Evolutionary conservation across 208 protist genomes (phyloP).

Genomic region (Trypanosoma brucei): DNA sequence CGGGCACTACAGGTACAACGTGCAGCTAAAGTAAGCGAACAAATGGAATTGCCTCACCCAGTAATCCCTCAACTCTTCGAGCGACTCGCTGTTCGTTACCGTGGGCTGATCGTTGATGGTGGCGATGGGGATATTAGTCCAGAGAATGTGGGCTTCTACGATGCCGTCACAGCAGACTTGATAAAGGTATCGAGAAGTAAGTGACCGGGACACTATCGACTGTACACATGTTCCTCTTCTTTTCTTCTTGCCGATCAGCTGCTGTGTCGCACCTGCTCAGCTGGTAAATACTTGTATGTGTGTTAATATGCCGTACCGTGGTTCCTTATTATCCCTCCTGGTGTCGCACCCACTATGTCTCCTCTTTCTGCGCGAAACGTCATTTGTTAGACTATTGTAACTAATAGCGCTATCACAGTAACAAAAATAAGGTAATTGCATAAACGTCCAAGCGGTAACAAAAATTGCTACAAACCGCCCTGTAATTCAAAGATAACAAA

Average conservation of each 20-base stretch:
- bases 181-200: conserved; percentile 51
- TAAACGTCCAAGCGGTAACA: too few species aligned
- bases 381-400: too few species aligned
- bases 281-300: too few species aligned
- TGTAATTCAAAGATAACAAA: too few species aligned
- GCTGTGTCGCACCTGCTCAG: neutral
- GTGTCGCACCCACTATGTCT: too few species aligned
- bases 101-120: conserved; percentile 29
- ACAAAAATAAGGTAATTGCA: too few species aligned
- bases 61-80: conserved; percentile 35
- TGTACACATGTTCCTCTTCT: neutral
- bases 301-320: too few species aligned
- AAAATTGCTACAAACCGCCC: too few species aligned
- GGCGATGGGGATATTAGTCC: conserved; percentile 47
- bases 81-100: conserved; percentile 6
- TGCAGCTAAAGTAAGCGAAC: conserved; percentile 54
- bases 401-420: too few species aligned
- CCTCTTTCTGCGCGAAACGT: too few species aligned
- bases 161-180: conserved; percentile 79
- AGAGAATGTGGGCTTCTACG: conserved; percentile 63
- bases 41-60: conserved; percentile 57
- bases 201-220: neutral
- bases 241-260: conserved; percentile 3
- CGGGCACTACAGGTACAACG: conserved; percentile 47
- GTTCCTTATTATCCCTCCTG: too few species aligned